Conservation (phyloP, 1,284 basidiomycete species). For the Cryptococcus sp. region DNA sequence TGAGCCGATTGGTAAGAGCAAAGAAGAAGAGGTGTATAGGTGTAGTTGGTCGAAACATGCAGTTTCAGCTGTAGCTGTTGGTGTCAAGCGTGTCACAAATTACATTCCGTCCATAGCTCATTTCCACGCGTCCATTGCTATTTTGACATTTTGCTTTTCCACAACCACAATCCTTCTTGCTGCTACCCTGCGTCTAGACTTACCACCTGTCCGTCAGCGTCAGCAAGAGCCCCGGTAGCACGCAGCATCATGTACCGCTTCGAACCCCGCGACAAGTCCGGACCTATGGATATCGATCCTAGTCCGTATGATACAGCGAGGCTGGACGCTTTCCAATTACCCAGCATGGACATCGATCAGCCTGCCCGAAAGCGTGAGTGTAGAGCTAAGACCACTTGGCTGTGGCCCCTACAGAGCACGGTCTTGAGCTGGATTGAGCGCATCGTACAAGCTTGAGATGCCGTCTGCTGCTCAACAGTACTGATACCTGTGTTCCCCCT, state of each 20-base stretch:
- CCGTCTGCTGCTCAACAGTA: background rate
- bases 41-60: too few relatives aligned
- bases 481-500: background rate
- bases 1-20: background rate
- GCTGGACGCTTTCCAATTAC: constrained; percentile 33
- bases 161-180: background rate
- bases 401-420: background rate
- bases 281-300: constrained; percentile 48
- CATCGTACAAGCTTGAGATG: background rate
- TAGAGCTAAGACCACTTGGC: too few relatives aligned
- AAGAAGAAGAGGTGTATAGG: background rate
- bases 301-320: constrained; percentile 27
- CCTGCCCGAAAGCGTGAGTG: constrained; percentile 48
- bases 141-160: constrained; percentile 9
- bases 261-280: constrained; percentile 36
- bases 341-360: constrained; percentile 31
- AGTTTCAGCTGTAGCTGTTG: too few relatives aligned
- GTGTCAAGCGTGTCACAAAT: too few relatives aligned
- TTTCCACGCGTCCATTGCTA: constrained; percentile 8
- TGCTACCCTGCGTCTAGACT: background rate
- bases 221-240: background rate
- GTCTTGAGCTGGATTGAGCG: background rate
- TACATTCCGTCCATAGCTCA: too few relatives aligned
- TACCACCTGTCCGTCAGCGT: background rate
- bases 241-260: constrained; percentile 17